A percentile compares a stretch with the other conserved stretches of the same genome.
Conservation (phyloP, 495 filamentous ascomycete genomes). For the Tuber indicum region DNA sequence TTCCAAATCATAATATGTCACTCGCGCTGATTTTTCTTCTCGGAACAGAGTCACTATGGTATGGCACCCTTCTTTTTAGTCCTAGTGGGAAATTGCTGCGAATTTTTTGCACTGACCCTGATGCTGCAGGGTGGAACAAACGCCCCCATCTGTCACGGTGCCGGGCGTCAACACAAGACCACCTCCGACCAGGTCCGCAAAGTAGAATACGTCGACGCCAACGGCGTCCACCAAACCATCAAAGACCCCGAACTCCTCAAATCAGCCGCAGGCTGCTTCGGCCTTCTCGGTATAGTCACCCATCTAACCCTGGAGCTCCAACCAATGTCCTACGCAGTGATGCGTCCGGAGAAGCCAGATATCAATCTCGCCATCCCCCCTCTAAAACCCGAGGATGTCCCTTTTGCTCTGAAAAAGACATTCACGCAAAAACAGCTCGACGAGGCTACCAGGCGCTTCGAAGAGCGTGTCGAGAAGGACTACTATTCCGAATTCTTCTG, state of each 20-base stretch:
- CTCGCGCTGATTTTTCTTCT: not conserved
- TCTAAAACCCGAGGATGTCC: constrained; percentile 43
- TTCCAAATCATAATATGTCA: not conserved
- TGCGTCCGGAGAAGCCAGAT: constrained; percentile 47
- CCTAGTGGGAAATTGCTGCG: constrained; percentile 7
- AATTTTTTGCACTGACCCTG: constrained; percentile 43
- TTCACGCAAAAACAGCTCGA: constrained; percentile 39
- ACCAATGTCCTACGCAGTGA: constrained; percentile 50
- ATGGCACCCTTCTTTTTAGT: not conserved
- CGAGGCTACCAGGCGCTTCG: constrained; percentile 40
- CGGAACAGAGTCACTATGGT: not conserved
- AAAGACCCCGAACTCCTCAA: constrained; percentile 44
- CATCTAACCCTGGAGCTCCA: constrained; percentile 52
- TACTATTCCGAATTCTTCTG: constrained; percentile 51
- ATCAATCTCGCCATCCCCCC: constrained; percentile 49
- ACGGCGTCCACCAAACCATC: constrained; percentile 47
- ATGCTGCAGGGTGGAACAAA: constrained; percentile 45
- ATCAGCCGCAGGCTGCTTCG: constrained; percentile 51
- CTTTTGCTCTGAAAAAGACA: constrained; percentile 41
- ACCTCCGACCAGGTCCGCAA: constrained; percentile 48
- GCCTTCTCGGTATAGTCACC: constrained; percentile 51
- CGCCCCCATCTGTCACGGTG: constrained; percentile 52
- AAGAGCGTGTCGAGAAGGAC: constrained; percentile 42
- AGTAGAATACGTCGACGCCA: constrained; percentile 50
- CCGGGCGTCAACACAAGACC: constrained; percentile 47